phyloP scores from a whole-genome alignment of 768 basidiomycete species.

The Ephemerocybe angulata region DNA sequence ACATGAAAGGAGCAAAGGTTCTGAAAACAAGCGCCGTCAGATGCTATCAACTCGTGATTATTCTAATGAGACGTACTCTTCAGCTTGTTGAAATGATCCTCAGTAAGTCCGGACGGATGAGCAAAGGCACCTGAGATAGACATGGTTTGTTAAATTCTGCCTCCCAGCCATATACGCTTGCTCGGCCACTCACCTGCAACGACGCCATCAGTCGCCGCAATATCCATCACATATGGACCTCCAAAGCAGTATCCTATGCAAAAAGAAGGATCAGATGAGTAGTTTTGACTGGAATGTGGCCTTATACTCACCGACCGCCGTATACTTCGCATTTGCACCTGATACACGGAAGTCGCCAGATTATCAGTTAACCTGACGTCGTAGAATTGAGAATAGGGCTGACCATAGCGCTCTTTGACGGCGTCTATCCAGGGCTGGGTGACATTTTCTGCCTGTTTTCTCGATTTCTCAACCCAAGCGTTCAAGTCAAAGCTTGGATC shows the following conservation, averaged over 20 bases:
- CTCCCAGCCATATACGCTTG: neutral
- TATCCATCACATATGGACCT: slow-evolving; percentile 47
- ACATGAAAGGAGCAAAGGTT: slow-evolving; percentile 51
- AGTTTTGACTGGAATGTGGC: neutral
- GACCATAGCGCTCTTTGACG: slow-evolving; percentile 48
- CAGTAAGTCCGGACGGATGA: slow-evolving; percentile 49
- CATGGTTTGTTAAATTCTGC: neutral
- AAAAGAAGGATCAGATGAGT: neutral
- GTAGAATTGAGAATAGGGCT: neutral
- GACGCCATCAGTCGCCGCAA: slow-evolving; percentile 42
- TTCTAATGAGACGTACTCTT: slow-evolving; percentile 35
- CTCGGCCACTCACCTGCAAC: slow-evolving; percentile 37
- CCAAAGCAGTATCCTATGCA: slow-evolving; percentile 50
- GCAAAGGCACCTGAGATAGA: slow-evolving; percentile 49
- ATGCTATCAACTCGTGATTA: neutral
- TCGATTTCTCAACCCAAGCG: slow-evolving; percentile 39
- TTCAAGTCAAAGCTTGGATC: slow-evolving; percentile 34
- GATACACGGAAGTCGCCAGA: neutral
- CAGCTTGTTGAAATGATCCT: slow-evolving; percentile 44
- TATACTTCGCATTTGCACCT: slow-evolving; percentile 35
- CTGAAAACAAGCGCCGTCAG: slow-evolving; percentile 24
- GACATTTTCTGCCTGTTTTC: slow-evolving; percentile 32
- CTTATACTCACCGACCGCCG: slow-evolving; percentile 24
- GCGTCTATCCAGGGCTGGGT: slow-evolving; percentile 51
- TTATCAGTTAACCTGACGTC: neutral